Conservation (phyloP, 208 protist species). For the Crithidia acanthocephali region DNA sequence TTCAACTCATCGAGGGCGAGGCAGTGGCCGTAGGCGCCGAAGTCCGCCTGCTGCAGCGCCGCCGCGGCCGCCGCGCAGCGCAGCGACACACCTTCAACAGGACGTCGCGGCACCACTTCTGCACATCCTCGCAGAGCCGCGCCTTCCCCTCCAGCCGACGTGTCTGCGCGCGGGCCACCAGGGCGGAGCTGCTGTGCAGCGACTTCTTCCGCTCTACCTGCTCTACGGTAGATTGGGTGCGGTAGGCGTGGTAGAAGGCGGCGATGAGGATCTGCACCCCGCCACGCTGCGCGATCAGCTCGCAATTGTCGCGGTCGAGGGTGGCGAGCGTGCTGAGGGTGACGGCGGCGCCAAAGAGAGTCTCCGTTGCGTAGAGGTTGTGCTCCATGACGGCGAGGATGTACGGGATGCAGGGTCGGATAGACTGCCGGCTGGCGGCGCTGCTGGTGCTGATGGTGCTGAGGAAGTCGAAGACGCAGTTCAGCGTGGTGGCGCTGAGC, state of each 20-base stretch:
- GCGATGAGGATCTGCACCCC: slow-evolving; percentile 71
- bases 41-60: slow-evolving; percentile 50
- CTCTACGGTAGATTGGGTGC: slow-evolving; percentile 10
- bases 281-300: slow-evolving; percentile 58
- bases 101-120: slow-evolving; percentile 64
- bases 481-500: slow-evolving; percentile 59
- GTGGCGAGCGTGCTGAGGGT: slow-evolving; percentile 69
- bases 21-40: slow-evolving; percentile 55
- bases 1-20: slow-evolving; percentile 84
- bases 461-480: slow-evolving; percentile 73
- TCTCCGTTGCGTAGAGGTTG: slow-evolving; percentile 53
- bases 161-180: slow-evolving; percentile 21
- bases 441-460: slow-evolving; percentile 68
- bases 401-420: slow-evolving; percentile 79
- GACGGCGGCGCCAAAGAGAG: slow-evolving; percentile 64
- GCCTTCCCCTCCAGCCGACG: slow-evolving; percentile 23
- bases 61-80: slow-evolving; percentile 20
- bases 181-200: slow-evolving; percentile 17
- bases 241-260: slow-evolving; percentile 53
- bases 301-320: slow-evolving; percentile 63
- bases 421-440: slow-evolving; percentile 38
- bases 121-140: slow-evolving; percentile 50
- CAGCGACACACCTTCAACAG: slow-evolving; percentile 59
- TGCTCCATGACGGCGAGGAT: slow-evolving; percentile 50
- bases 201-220: slow-evolving; percentile 27